Conservation (phyloP, 192 early-diverging fungal species). For the Entomortierella beljakovae region DNA sequence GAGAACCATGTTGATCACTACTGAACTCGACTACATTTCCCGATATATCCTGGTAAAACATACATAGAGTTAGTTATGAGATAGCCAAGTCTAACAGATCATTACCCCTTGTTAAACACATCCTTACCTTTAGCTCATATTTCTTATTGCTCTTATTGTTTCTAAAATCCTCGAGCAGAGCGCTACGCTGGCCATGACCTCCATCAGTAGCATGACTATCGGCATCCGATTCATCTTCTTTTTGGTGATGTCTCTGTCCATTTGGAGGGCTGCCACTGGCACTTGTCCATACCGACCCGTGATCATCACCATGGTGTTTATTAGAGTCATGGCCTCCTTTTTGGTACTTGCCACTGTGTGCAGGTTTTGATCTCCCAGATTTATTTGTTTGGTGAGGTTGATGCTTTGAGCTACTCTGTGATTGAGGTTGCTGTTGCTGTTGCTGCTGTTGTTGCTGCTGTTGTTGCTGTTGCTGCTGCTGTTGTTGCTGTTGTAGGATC, state of each 20-base stretch:
- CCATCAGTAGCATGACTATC: slow-evolving; percentile 50
- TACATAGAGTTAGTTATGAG: too few relatives aligned
- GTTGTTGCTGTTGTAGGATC: slow-evolving; percentile 41
- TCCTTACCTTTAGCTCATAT: slow-evolving; percentile 87
- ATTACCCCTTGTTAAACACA: not conserved
- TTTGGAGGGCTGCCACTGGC: slow-evolving; percentile 36
- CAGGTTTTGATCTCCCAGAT: slow-evolving; percentile 44
- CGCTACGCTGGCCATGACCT: slow-evolving; percentile 78
- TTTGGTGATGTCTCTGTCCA: slow-evolving; percentile 21
- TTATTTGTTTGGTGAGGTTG: slow-evolving; percentile 29
- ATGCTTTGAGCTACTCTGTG: slow-evolving; percentile 43
- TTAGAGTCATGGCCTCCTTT: slow-evolving; percentile 23
- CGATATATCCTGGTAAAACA: slow-evolving; percentile 79
- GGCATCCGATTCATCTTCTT: slow-evolving; percentile 26
- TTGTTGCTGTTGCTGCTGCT: slow-evolving; percentile 64
- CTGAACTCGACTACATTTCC: slow-evolving; percentile 97
- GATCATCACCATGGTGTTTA: slow-evolving; percentile 26
- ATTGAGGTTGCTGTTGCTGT: slow-evolving; percentile 60
- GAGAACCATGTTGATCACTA: slow-evolving; percentile 98
- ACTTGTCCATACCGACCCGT: slow-evolving; percentile 34
- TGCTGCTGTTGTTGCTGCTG: slow-evolving; percentile 56
- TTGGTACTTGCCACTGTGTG: slow-evolving; percentile 23
- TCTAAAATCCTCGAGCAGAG: slow-evolving; percentile 96
- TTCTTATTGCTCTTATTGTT: slow-evolving; percentile 95
- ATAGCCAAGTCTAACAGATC: too few relatives aligned